A percentile compares a stretch with the other conserved stretches of the same genome.
Evolutionary conservation across 306 rosid genomes (phyloP).

Genomic region (Ammopiptanthus mongolicus): DNA sequence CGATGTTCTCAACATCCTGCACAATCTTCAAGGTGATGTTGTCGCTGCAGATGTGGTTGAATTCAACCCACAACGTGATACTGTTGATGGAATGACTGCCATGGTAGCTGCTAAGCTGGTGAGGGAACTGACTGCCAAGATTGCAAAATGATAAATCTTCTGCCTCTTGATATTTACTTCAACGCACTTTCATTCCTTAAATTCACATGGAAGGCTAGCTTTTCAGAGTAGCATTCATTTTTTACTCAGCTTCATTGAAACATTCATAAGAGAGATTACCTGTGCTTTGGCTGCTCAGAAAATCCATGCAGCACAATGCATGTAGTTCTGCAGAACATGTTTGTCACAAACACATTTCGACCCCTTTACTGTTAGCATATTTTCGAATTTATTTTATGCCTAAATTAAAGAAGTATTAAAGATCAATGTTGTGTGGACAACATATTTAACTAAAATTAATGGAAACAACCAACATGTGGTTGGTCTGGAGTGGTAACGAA

Average conservation of each 20-base stretch:
- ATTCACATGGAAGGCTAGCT: neutral
- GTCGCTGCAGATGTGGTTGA: conserved; percentile 92
- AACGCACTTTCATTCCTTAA: neutral
- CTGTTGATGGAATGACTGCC: conserved; percentile 96
- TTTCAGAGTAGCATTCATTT: neutral
- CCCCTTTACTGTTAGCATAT: neutral
- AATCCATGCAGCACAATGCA: neutral
- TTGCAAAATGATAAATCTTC: conserved; percentile 47
- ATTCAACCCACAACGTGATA: conserved; percentile 91
- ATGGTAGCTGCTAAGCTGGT: conserved; percentile 99
- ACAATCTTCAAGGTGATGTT: conserved; percentile 78
- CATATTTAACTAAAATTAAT: too few species aligned
- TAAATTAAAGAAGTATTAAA: neutral
- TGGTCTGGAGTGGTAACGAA: too few species aligned
- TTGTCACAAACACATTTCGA: neutral
- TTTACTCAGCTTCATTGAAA: neutral
- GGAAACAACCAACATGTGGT: too few species aligned
- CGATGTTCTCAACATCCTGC: conserved; percentile 82
- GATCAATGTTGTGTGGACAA: neutral
- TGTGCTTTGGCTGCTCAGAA: neutral
- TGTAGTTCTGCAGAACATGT: neutral
- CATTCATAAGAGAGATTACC: neutral
- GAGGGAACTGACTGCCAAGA: conserved; percentile 84
- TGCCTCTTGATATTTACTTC: too few species aligned
- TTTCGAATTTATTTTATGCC: neutral